Base-by-base conservation (phyloP, 1,284 basidiomycete species). In the Moesziomyces globuligerus region DNA sequence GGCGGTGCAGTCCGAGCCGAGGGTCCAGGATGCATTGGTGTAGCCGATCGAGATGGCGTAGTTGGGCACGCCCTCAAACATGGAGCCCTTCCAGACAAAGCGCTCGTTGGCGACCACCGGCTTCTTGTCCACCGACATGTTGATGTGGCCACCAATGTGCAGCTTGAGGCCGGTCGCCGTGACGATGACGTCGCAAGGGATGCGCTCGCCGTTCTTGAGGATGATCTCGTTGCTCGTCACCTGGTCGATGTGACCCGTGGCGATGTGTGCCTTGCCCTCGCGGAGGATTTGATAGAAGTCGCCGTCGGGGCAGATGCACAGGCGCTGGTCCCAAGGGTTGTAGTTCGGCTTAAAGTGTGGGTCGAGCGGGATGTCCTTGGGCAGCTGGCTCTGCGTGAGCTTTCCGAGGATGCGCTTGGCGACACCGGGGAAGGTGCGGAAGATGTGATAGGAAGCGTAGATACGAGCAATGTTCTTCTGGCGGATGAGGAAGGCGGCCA, bases 301-400 rank as follows among this genome's bases (percentile, higher is more conserved):
- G 41, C 81, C 80, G 45, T 82, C 81, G 20, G 80, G 80, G 49
- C 64, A 73, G 45, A 76, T 66, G 69, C 76, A 79, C 25, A 83
- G 60, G 25, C 81, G 68, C 70, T 83, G 81, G 50, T 83, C 81
- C 81, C 81, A 83, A 4, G 81, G 81, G 40, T 75, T 74, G 72
- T 83, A 83, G 15, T 26, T 67, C 21, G 81, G 81, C 34, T 72
- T 74, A 47, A 83, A 83, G 69, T 83, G 81, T n/a, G 81, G 80
- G 61, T 82, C 80, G 39, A 80, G 59, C 7, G 73, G 67, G 42
- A 82, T 73, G 44, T 59, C 53, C 24, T 47, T 59, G 26, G 77
- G 79, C 7, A 83, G 71, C 56, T 75, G 65, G n/a, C 21, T 29
- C 40, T 59, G 40, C n/a, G 75, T 71, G 13, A 61, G 37, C 44